Evolutionary conservation across 306 rosid genomes (phyloP), one percentile per base, ranked within the genome.

Genomic region (Malus asiatica): DNA sequence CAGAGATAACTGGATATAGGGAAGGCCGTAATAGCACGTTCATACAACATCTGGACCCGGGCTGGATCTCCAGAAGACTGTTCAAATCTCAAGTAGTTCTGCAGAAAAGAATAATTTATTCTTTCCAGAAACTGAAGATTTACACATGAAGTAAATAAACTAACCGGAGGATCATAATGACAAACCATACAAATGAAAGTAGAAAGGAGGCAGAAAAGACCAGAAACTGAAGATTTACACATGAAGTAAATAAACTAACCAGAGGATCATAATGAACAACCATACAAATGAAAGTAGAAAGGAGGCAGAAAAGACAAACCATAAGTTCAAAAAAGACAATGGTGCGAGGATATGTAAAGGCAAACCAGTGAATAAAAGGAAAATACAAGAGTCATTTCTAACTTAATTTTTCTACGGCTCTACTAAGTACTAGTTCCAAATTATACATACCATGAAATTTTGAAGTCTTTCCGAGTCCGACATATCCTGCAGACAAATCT

Each of bases 71-170:
- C 97, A 79, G 78, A 75, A 68, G 93, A 86, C 86, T 82, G 86
- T 76, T 95, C 99, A 79, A 92, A 87, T 80, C 89, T 92, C 89
- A 92, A 82, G 80, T 92, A 95, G 81, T 77, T 86, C 98, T 94
- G 86, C 85, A 89, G 64, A 74, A 77, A 48, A 75, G 67, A 68
- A 35, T 29, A 18, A 81, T 67, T 33, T 32, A 11, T 11, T 48
- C 33, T 71, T 55, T 15, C 65, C 67, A 42, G 46, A 63, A 32
- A 51, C 68, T 33, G 58, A 46, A 51, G 11, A 46, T 4, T n/a
- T 71, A 30, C 23, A 3, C 33, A 55, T 29, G 3, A 71, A 70
- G 25, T 66, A 14, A 15, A 51, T 51, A n/a, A 71, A 30, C 5
- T 75, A 35, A 22, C 38, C 2, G 10, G 25, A 53, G 52, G n/a